phyloP scores from a whole-genome alignment of 495 filamentous ascomycete genomes.

The Zalerion maritima region DNA sequence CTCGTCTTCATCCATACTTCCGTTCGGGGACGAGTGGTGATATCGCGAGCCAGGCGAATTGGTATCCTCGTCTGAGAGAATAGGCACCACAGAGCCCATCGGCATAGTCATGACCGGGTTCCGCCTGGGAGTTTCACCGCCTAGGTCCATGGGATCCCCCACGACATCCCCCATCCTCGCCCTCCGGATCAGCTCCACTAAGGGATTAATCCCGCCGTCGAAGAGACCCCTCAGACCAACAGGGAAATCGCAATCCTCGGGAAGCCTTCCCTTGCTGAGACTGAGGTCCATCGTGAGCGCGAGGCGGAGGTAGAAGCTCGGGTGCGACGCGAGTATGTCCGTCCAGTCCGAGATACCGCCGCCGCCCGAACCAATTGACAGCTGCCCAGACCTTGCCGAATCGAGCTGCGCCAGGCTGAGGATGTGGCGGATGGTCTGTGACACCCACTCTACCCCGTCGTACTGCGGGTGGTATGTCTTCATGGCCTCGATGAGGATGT shows the following conservation, averaged over 20 bases:
- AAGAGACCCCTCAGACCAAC: conserved; percentile 16
- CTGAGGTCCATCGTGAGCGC: conserved; percentile 21
- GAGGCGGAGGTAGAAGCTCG: conserved; percentile 16
- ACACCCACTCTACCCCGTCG: conserved; percentile 19
- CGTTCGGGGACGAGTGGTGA: no score
- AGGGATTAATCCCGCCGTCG: conserved; percentile 16
- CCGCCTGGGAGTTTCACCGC: conserved; percentile 2
- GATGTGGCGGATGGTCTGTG: conserved; percentile 20
- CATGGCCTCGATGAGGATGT: conserved; percentile 22
- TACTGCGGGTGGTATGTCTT: conserved; percentile 22
- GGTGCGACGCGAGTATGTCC: conserved; percentile 16
- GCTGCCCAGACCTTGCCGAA: conserved; percentile 3
- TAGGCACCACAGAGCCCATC: conserved; percentile 13
- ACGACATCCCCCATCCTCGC: background rate
- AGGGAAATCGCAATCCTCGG: conserved; percentile 18
- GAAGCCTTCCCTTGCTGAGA: conserved; percentile 17
- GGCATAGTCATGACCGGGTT: conserved; percentile 7
- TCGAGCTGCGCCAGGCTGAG: conserved; percentile 18
- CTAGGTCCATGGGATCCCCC: conserved; percentile 1
- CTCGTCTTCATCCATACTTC: no score
- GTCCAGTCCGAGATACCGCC: conserved; percentile 18
- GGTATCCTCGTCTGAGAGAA: conserved; percentile 16
- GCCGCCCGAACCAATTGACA: conserved; percentile 3
- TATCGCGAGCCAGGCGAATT: conserved; percentile 14
- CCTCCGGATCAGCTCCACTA: conserved; percentile 11